phyloP scores from a whole-genome alignment of 1,284 basidiomycete species.

The Pseudozyma hubeiensis region DNA sequence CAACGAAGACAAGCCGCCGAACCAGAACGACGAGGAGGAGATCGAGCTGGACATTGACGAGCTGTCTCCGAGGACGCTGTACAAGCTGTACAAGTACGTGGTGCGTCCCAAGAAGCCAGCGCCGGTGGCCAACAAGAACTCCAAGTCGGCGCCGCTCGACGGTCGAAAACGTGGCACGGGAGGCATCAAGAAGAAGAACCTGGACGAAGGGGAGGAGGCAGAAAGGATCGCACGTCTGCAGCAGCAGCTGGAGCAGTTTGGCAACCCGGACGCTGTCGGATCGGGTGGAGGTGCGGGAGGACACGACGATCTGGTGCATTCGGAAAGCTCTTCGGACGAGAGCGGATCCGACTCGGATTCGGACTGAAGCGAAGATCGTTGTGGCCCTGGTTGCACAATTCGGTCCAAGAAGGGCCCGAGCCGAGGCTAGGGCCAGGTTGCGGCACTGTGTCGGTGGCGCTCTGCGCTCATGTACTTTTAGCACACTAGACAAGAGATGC shows the following conservation, averaged over 20 bases:
- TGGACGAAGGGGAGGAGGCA: constrained; percentile 67
- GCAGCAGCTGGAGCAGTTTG: constrained; percentile 66
- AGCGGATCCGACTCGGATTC: constrained; percentile 53
- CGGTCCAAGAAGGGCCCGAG: not conserved
- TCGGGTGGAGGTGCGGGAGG: constrained; percentile 37
- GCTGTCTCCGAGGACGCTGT: constrained; percentile 64
- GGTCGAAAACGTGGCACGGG: constrained; percentile 66
- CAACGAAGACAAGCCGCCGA: constrained; percentile 67
- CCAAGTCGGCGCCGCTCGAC: constrained; percentile 58
- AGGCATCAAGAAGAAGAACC: constrained; percentile 67
- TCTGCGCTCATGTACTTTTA: no score
- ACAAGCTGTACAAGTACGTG: constrained; percentile 68
- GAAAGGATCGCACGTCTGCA: constrained; percentile 65
- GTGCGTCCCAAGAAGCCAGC: constrained; percentile 63
- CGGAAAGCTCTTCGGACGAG: constrained; percentile 62
- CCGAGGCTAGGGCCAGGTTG: not conserved
- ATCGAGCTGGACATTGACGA: constrained; percentile 69
- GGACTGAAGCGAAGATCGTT: constrained; percentile 15
- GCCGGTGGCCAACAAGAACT: constrained; percentile 47
- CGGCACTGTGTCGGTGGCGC: no score
- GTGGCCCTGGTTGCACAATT: no score
- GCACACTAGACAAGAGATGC: no score
- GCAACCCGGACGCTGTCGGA: constrained; percentile 46
- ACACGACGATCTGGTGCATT: constrained; percentile 67
- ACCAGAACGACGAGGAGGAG: constrained; percentile 65